phyloP scores from a whole-genome alignment of 768 basidiomycete genomes.

The Sporobolomyces roseus region DNA sequence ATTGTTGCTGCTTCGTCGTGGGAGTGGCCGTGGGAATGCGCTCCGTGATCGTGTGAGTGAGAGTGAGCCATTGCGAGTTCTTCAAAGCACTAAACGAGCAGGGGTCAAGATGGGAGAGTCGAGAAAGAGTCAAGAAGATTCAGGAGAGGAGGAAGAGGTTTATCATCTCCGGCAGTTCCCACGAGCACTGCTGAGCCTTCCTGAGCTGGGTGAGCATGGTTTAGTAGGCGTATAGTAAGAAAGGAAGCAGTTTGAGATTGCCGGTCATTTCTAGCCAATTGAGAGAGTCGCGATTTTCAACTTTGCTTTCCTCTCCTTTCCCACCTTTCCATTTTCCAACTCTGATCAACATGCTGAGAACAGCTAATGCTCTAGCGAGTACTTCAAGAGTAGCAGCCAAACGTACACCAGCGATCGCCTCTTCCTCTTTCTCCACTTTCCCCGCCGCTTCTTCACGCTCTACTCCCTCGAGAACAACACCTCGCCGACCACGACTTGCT shows the following conservation, averaged over 20 bases:
- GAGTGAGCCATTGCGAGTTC: too few species aligned
- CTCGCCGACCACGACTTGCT: not conserved
- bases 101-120: not conserved
- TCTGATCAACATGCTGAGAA: not conserved
- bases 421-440: conserved; percentile 8
- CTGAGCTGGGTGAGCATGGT: too few species aligned
- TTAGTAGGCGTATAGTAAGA: too few species aligned
- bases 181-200: too few species aligned
- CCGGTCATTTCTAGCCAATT: too few species aligned
- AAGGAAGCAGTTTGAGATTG: too few species aligned
- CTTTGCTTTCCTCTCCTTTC: not conserved
- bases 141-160: not conserved
- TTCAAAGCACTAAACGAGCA: too few species aligned
- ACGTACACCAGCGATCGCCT: too few species aligned
- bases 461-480: not conserved
- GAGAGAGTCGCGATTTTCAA: not conserved
- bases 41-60: not conserved
- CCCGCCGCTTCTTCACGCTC: conserved; percentile 15
- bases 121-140: not conserved
- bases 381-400: too few species aligned
- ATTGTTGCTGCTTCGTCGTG: not conserved
- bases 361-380: conserved; percentile 8
- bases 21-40: not conserved
- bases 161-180: too few species aligned
- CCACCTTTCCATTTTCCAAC: not conserved